These are phyloP conservation scores for Desmodesmus armatus DNA, from an alignment of 139 green algal species.

Conservation along the genomic window DNA sequence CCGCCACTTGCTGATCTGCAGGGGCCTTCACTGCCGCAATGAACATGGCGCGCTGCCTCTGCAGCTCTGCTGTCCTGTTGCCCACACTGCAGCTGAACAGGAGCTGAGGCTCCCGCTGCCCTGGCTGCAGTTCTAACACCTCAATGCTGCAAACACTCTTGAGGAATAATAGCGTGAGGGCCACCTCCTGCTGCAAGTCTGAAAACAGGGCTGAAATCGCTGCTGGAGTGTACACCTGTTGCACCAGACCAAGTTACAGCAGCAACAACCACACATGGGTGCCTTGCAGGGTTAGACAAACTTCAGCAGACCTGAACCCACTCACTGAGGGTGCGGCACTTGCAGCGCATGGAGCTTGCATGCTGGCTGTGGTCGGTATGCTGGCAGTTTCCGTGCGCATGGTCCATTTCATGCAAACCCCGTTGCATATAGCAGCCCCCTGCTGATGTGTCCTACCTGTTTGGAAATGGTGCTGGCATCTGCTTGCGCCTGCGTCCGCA, in stretches of 20 bases:
- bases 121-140: constrained; percentile 48
- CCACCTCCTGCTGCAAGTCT: constrained; percentile 62
- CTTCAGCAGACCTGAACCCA: no score
- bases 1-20: background rate
- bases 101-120: background rate
- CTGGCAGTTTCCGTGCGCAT: no score
- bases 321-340: background rate
- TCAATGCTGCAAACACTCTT: constrained; percentile 65
- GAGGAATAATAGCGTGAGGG: constrained; percentile 73
- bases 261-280: no score
- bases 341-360: no score
- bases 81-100: constrained; percentile 14
- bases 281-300: no score
- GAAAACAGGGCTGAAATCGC: constrained; percentile 66
- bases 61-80: background rate
- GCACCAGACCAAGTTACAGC: background rate
- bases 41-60: constrained; percentile 34
- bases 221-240: constrained; percentile 65
- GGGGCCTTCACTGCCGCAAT: constrained; percentile 22
- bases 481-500: constrained; percentile 65
- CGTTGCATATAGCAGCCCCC: no score
- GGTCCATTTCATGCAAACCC: no score
- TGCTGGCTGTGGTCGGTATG: no score
- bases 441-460: constrained; percentile 51
- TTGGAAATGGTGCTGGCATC: constrained; percentile 71